Conservation (phyloP, 306 rosid genomes). For the Amphicarpaea edgeworthii region DNA sequence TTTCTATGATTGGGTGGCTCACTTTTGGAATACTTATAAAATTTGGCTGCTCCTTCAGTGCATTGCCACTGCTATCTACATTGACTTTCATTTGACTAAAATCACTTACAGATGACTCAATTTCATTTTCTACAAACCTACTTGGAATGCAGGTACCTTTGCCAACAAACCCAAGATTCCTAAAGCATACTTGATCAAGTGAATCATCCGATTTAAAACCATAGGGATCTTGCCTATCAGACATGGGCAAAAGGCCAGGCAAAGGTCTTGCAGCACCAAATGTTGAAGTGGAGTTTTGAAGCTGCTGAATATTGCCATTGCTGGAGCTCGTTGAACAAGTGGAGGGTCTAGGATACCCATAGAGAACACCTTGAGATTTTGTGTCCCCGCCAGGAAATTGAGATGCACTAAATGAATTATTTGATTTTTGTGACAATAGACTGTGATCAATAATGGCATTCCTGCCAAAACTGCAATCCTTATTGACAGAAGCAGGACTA, state of each 20-base stretch:
- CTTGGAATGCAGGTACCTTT: constrained; percentile 59
- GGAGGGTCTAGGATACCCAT: constrained; percentile 52
- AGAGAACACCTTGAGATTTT: constrained; percentile 44
- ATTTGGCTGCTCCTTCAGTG: constrained; percentile 63
- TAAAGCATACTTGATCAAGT: constrained; percentile 35
- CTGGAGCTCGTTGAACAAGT: constrained; percentile 47
- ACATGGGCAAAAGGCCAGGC: constrained; percentile 19
- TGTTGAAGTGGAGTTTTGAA: constrained; percentile 50
- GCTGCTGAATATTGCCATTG: constrained; percentile 47
- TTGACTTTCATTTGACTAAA: constrained; percentile 52
- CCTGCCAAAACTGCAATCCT: constrained; percentile 49
- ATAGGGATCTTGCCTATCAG: constrained; percentile 39
- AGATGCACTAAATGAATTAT: constrained; percentile 48
- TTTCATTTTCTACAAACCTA: constrained; percentile 58
- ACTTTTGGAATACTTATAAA: constrained; percentile 47
- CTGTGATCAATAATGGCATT: constrained; percentile 57
- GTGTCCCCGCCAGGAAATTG: constrained; percentile 50
- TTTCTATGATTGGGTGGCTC: constrained; percentile 50
- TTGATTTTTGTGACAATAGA: constrained; percentile 58
- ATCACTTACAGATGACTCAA: constrained; percentile 57
- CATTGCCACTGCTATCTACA: constrained; percentile 54
- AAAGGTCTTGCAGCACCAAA: constrained; percentile 50
- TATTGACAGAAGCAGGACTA: constrained; percentile 28
- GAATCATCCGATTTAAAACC: constrained; percentile 23
- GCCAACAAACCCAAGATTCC: constrained; percentile 64